Conservation (phyloP, 805 yeast genomes). For the Candida broadrunensis region DNA sequence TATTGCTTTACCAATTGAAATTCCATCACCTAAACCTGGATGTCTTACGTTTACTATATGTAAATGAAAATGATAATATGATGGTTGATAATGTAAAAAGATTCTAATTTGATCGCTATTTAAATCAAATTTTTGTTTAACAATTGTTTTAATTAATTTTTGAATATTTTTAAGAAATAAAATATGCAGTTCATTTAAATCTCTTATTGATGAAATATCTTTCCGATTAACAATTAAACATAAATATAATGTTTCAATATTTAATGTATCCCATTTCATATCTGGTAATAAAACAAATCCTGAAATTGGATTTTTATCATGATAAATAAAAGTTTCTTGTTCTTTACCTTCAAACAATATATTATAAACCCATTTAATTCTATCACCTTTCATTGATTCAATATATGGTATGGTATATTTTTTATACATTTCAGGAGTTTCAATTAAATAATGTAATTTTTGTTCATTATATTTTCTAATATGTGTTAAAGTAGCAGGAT, state of each 20-base stretch:
- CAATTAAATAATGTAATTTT: constrained; percentile 58
- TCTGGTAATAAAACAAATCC: constrained; percentile 86
- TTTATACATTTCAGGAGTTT: constrained; percentile 76
- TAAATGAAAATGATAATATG: constrained; percentile 92
- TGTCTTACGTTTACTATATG: constrained; percentile 79
- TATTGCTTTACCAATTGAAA: constrained; percentile 76
- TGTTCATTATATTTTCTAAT: constrained; percentile 71
- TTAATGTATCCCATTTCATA: constrained; percentile 91
- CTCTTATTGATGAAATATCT: constrained; percentile 74
- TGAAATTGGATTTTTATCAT: constrained; percentile 49
- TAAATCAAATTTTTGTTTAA: constrained; percentile 40
- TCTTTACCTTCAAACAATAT: constrained; percentile 82
- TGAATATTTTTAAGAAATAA: constrained; percentile 53
- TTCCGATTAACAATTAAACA: constrained; percentile 70
- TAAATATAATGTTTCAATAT: constrained; percentile 68
- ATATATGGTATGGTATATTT: constrained; percentile 71
- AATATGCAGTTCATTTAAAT: constrained; percentile 57
- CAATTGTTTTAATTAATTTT: constrained; percentile 42
- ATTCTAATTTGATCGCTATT: constrained; percentile 59
- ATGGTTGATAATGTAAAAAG: constrained; percentile 92
- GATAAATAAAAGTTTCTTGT: constrained; percentile 71
- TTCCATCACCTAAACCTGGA: constrained; percentile 65
- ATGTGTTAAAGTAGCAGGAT: constrained; percentile 88
- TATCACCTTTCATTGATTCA: constrained; percentile 66
- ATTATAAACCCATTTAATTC: constrained; percentile 87